Evolutionary conservation across 495 filamentous ascomycete species (phyloP).

Genomic region (Paragyromitra xinjiangensis): DNA sequence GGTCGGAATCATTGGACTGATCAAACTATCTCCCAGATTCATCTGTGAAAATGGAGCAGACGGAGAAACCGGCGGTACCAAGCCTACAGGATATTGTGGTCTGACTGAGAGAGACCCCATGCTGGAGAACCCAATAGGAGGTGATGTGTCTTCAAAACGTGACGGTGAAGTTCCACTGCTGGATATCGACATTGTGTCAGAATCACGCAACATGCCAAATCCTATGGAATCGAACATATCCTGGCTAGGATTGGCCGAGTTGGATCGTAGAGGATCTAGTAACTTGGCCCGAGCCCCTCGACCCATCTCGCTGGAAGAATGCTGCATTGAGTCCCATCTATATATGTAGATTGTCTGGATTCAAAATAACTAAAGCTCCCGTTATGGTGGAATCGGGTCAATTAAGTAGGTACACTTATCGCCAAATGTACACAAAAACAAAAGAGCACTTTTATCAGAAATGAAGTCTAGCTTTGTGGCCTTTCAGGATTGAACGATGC

Average conservation of each 20-base stretch:
- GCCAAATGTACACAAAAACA: slow-evolving; percentile 13
- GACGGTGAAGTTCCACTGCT: neutral
- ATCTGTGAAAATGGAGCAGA: slow-evolving; percentile 36
- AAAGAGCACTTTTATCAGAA: slow-evolving; percentile 14
- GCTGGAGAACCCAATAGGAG: neutral
- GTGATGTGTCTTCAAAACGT: neutral
- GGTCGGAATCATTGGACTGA: neutral
- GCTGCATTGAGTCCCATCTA: slow-evolving; percentile 30
- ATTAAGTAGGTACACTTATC: slow-evolving; percentile 25
- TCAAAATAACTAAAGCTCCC: neutral
- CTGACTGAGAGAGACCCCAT: slow-evolving; percentile 11
- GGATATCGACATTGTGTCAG: neutral
- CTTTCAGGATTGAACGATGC: neutral
- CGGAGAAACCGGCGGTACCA: slow-evolving; percentile 34
- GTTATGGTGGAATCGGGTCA: neutral
- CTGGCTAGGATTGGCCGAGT: neutral
- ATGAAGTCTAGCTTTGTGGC: neutral
- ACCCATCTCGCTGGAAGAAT: slow-evolving; percentile 10
- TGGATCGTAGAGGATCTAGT: slow-evolving; percentile 9
- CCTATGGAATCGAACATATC: neutral
- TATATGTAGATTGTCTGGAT: neutral
- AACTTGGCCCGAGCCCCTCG: slow-evolving; percentile 6
- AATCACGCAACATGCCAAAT: neutral
- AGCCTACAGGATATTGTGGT: neutral
- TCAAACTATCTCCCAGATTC: slow-evolving; percentile 20